Base-by-base conservation (phyloP, 495 filamentous ascomycete genomes). In the Apiosordaria backusii region DNA sequence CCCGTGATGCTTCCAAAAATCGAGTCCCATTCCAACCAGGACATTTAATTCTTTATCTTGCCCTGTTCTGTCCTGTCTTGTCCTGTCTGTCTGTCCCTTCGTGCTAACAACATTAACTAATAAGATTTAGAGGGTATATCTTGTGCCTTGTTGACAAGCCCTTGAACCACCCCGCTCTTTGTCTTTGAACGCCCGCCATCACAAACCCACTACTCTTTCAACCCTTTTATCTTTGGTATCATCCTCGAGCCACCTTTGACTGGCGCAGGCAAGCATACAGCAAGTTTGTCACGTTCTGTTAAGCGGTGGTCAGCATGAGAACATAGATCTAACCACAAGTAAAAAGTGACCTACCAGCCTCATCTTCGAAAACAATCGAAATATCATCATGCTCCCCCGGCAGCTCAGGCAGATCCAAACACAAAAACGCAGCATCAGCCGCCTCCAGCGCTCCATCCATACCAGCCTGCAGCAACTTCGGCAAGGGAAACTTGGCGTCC, bases 381-480 rank as follows among this genome's bases (percentile, higher is more conserved):
- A 97, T 89, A 78, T 97, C 93, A 77, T 96, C 93, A 75, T 96
- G 91, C 78, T 96, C 92, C 21, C 89, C 88, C 0, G 92, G 89
- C 78, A 94, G 92, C 62, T 96, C 93, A 4, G 90, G 89, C 82
- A 90, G 82, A 74, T 97, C 93, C 64, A 96, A 76, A 73, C 89
- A 93, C 22, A 95, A 80, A 78, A 93, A 96, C 23, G 84, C 82
- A 61, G 85, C 84, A 24, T 85, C 82, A 18, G 66, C 74, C 27
- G 71, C 71, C 19, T 60, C 60, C 65, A 69, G 64, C 19, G 74
- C 72, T 27, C 62, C 71, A 16, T 75, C 76, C 4, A 67, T 72
- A 25, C 88, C 87, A 6, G 71, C 24, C 4, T 81, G 83, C 54
- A 84, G 82, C 15, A 76, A 78, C 77, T 82, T 88, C 3, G 92